phyloP scores from a whole-genome alignment of 257 asterid genomes.

The Ajuga chamaepitys region DNA sequence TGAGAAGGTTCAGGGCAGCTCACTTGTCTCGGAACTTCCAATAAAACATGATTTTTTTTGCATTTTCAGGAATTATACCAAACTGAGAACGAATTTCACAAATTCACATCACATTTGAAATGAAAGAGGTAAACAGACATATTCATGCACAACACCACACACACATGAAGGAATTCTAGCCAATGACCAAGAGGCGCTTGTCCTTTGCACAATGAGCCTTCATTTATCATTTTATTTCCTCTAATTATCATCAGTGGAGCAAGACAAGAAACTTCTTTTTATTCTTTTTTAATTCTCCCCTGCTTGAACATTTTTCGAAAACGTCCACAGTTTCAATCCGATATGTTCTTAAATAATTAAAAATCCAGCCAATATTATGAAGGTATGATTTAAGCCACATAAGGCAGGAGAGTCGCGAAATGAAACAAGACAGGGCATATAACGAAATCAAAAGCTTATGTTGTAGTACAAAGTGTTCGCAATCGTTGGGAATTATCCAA shows the following conservation, averaged over 20 bases:
- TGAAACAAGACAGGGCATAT: too few species aligned
- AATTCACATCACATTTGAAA: neutral
- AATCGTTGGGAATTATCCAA: neutral
- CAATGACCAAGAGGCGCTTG: too few species aligned
- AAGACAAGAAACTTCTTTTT: neutral
- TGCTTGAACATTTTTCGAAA: too few species aligned
- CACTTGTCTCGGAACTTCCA: constrained; percentile 12
- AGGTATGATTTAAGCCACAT: too few species aligned
- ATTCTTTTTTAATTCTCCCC: too few species aligned
- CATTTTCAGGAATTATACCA: too few species aligned
- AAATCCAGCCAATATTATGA: too few species aligned
- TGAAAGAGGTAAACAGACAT: neutral
- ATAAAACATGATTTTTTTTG: constrained; percentile 20
- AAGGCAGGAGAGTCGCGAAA: too few species aligned
- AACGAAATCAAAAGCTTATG: neutral
- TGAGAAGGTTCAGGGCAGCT: constrained; percentile 14
- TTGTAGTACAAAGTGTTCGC: neutral
- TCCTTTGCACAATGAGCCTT: neutral
- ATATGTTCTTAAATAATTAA: too few species aligned
- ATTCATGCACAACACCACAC: too few species aligned
- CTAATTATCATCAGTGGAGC: neutral
- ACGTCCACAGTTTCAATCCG: too few species aligned
- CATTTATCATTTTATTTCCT: neutral
- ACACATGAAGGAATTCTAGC: neutral
- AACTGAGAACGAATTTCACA: neutral